Evolutionary conservation across 2,329 filamentous ascomycete genomes (phyloP), one percentile per base, ranked within the genome.

Genomic region (Fusarium pseudocircinatum): DNA sequence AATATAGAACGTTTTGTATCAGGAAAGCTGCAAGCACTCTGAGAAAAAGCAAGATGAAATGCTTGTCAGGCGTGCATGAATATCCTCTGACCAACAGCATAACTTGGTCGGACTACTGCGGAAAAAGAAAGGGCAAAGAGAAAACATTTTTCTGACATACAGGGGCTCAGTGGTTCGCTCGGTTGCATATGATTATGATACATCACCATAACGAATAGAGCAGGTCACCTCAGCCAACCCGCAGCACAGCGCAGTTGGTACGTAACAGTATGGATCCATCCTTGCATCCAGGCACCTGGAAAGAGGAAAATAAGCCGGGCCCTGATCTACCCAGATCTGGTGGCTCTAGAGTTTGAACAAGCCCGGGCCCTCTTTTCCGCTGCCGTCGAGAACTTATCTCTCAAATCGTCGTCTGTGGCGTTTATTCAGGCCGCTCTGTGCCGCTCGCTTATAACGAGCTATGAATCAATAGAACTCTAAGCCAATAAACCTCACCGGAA

Each of bases 131-230:
- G 63, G 36, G 56, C 24, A 6, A 44, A 68, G 66, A 69, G 56
- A 54, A 13, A 56, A 69, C 36, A 28, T 18, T n/a, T 46, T 44
- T n/a, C 44, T 52, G n/a, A 40, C 26, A 44, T 54, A 39, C 65
- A 69, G 32, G 59, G 63, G 28, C 18, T n/a, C 13, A 20, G 2
- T 26, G 39, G 43, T 22, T 56, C 46, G 47, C 56, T 47, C 61
- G 39, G 53, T 24, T 39, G 15, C 43, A 63, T 62, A 67, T 60
- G 63, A 66, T 40, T 47, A 59, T 60, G 56, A 68, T 49, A 67
- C 37, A 50, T 56, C 32, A 61, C 24, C 53, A 42, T 18, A 16
- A 60, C 50, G 20, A 50, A 67, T 59, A 20, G 26, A 65, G 63
- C 32, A 67, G 60, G 63, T 66, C 24, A 13, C 42, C 42, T 43